Conservation (phyloP, 2,329 filamentous ascomycete genomes). For the Verticillium nonalfalfae region DNA sequence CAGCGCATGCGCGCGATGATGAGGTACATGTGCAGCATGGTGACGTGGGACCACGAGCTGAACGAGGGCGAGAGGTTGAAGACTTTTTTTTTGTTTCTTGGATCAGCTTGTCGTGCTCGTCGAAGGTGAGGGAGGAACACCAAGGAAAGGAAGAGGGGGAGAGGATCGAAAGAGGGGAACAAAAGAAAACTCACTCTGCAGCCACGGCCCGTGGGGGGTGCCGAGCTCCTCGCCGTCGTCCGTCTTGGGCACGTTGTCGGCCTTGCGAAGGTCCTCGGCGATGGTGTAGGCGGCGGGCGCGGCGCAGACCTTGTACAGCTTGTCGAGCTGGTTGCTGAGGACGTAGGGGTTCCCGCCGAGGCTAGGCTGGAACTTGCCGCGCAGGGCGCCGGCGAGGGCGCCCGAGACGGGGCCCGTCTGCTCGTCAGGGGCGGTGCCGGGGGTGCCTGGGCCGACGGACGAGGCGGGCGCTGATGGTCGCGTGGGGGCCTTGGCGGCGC, state of each 20-base stretch:
- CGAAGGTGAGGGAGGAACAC: too few species aligned
- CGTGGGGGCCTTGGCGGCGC: background rate
- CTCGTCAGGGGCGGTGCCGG: background rate
- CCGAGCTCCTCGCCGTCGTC: conserved; percentile 80
- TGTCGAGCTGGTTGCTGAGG: conserved; percentile 34
- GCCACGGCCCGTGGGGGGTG: conserved; percentile 70
- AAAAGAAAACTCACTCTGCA: conserved; percentile 58
- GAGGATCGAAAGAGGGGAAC: background rate
- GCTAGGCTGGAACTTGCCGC: conserved; percentile 58
- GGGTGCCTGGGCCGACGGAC: background rate
- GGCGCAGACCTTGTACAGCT: conserved; percentile 70
- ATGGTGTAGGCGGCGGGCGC: conserved; percentile 71
- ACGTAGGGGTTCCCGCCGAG: conserved; percentile 57
- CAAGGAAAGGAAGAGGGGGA: background rate
- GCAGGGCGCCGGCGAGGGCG: conserved; percentile 22
- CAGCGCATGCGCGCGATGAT: conserved; percentile 77
- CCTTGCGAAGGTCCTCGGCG: conserved; percentile 58
- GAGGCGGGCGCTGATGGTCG: background rate
- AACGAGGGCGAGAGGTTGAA: conserved; percentile 81
- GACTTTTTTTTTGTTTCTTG: conserved; percentile 38
- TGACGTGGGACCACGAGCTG: conserved; percentile 91
- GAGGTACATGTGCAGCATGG: conserved; percentile 94
- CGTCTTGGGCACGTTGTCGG: conserved; percentile 62
- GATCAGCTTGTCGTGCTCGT: background rate
- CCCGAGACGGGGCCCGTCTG: background rate